Conservation (phyloP, 1,139 yeast genomes). For the Kodamaea arcana region DNA sequence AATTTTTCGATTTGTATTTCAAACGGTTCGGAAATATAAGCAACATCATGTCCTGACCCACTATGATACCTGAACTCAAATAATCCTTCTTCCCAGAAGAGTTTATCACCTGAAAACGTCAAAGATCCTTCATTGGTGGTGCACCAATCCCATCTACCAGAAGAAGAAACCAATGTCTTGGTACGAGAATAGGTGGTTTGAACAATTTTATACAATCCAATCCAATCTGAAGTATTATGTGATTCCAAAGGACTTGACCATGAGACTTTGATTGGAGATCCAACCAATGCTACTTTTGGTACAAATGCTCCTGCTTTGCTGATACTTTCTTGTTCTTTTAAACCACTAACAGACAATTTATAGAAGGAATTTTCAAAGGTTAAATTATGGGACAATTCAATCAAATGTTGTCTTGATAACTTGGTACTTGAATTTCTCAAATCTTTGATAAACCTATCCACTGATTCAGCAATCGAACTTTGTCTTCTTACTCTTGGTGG, state of each 20-base stretch:
- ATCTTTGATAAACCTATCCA: constrained; percentile 40
- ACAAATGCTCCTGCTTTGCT: constrained; percentile 7
- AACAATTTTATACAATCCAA: constrained; percentile 67
- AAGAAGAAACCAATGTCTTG: constrained; percentile 59
- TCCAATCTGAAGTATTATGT: constrained; percentile 59
- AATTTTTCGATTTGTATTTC: constrained; percentile 48
- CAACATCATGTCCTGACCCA: constrained; percentile 67
- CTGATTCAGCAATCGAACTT: constrained; percentile 33
- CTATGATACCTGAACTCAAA: constrained; percentile 77
- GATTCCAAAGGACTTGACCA: constrained; percentile 55
- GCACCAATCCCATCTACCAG: constrained; percentile 67
- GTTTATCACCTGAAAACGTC: constrained; percentile 45
- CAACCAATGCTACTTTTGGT: constrained; percentile 32
- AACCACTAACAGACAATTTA: constrained; percentile 23
- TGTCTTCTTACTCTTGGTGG: constrained; percentile 17
- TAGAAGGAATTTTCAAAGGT: constrained; percentile 39
- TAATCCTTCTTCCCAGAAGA: constrained; percentile 68
- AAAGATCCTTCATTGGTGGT: constrained; percentile 45
- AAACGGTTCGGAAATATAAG: constrained; percentile 67
- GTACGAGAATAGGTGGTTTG: constrained; percentile 59
- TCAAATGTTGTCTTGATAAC: constrained; percentile 34
- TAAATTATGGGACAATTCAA: constrained; percentile 40
- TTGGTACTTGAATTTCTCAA: constrained; percentile 30
- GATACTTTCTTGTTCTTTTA: constrained; percentile 13
- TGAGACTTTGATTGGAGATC: constrained; percentile 51